Conservation (phyloP, 2,329 filamentous ascomycete species). For the Diaporthe velutina region DNA sequence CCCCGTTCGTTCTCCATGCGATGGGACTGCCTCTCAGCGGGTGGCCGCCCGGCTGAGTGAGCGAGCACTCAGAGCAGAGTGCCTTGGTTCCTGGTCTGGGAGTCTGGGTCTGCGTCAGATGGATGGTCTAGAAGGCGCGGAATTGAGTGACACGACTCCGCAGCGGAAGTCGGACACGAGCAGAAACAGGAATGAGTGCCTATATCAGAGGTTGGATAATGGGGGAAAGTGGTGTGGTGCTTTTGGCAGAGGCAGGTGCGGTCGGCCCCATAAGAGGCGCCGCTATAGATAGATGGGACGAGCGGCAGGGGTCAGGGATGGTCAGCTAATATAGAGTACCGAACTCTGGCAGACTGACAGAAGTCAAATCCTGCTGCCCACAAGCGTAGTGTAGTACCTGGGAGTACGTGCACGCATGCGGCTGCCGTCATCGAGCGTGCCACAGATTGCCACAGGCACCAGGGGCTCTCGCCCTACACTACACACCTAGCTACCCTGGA, state of each 20-base stretch:
- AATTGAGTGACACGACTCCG: too few species aligned
- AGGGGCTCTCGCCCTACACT: not conserved
- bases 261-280: slow-evolving; percentile 2
- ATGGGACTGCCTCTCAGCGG: not conserved
- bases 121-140: too few species aligned
- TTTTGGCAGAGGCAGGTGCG: not conserved
- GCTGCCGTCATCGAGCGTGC: slow-evolving; percentile 14
- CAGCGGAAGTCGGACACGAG: slow-evolving; percentile 29
- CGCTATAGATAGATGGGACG: slow-evolving; percentile 5
- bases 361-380: slow-evolving; percentile 9
- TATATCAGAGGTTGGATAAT: slow-evolving; percentile 12
- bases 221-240: not conserved
- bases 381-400: not conserved
- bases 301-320: not conserved
- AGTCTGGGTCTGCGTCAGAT: not conserved
- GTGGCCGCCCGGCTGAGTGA: too few species aligned
- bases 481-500: too few species aligned
- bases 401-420: not conserved
- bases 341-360: slow-evolving; percentile 26
- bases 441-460: slow-evolving; percentile 3
- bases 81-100: too few species aligned
- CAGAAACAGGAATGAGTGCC: slow-evolving; percentile 22
- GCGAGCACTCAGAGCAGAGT: too few species aligned
- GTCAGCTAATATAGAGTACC: slow-evolving; percentile 22
- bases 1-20: not conserved